Base-by-base conservation (phyloP, 2,329 filamentous ascomycete species). In the Aspergillus ochraceus region DNA sequence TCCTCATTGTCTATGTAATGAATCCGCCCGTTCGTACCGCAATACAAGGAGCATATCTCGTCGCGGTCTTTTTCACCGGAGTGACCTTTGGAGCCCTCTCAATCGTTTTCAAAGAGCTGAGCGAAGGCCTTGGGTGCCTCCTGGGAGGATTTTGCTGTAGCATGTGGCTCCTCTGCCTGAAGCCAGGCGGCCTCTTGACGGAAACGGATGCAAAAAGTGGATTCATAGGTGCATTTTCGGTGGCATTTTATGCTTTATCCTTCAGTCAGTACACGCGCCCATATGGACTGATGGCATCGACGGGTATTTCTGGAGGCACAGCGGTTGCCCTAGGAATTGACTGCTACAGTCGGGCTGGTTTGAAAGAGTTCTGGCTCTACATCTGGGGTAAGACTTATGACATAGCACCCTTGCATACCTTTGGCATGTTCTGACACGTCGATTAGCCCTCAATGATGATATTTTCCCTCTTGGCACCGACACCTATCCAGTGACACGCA, bases 291-390 rank as follows among this genome's bases (percentile, higher is more conserved):
- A 94, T 97, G 42, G 80, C 80, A 12, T 86, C 86, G 52, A 92
- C 92, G 12, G 86, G 93, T 0, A 96, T 97, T 71, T 84, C 87
- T 4, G 94, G 94, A 8, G 89, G 92, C 3, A 97, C 92, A 0
- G 86, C 86, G 3, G 82, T 89, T 0, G 85, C 96, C 14, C 77
- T 98, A 2, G 94, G 94, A 2, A 90, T 98, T 59, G 94, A 98
- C 73, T 96, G 92, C 75, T 96, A 94, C 68, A 94, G 88, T 69
- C 83, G 87, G 63, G 92, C 92, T n/a, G 94, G 94, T 0, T 79
- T 96, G 68, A 97, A 97, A 74, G 94, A 98, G 74, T 97, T 97
- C 67, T 98, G 94, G 94, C 84, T 91, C 6, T 98, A 96, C 73
- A 83, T 96, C 42, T 98, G 94, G 94, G 80, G 84, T 86, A 73